Evolutionary conservation across 805 yeast genomes (phyloP).

Genomic region (Zygosaccharomyces bisporus): DNA sequence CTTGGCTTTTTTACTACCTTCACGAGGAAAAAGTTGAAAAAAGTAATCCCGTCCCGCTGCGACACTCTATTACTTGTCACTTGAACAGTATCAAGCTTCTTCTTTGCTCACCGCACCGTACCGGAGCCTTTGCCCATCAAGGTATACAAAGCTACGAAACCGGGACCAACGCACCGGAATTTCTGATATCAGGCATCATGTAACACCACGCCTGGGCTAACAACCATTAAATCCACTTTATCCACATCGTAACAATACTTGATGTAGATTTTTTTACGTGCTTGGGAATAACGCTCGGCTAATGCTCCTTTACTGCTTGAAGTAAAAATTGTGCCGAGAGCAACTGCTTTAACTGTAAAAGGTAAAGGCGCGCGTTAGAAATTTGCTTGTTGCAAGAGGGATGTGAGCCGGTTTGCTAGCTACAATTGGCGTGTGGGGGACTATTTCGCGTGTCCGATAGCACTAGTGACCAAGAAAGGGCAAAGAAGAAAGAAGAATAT

Average conservation of each 20-base stretch:
- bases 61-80: background rate
- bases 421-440: background rate
- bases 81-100: background rate
- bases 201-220: background rate
- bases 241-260: background rate
- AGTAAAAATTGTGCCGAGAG: background rate
- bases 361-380: slow-evolving; percentile 4
- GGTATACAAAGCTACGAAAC: slow-evolving; percentile 7
- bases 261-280: slow-evolving; percentile 6
- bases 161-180: background rate
- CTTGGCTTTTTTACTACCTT: background rate
- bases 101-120: background rate
- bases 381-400: background rate
- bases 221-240: background rate
- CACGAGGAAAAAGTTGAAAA: slow-evolving; percentile 1
- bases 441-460: background rate
- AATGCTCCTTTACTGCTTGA: background rate
- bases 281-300: background rate
- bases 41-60: slow-evolving; percentile 1
- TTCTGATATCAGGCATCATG: background rate
- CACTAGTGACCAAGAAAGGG: background rate
- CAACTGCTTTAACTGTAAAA: slow-evolving; percentile 3
- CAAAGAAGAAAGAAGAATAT: background rate
- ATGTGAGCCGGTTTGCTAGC: background rate
- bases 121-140: slow-evolving; percentile 3